Conservation (phyloP, 1,139 yeast genomes). For the Candida freyschussii region DNA sequence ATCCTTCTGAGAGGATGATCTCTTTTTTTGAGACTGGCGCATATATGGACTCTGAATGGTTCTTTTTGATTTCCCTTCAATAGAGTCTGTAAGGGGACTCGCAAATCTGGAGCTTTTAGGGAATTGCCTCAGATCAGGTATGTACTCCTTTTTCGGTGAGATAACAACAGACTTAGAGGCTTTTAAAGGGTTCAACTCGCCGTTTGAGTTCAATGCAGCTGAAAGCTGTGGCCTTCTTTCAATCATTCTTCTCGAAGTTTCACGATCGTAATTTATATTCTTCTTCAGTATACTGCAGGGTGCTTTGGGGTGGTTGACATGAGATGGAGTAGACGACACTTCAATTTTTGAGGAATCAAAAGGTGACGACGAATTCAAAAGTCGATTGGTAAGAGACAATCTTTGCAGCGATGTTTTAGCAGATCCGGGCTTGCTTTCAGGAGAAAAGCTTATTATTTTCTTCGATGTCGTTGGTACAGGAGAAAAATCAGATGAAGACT, state of each 20-base stretch:
- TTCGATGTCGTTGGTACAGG: constrained; percentile 15
- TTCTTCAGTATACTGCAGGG: constrained; percentile 23
- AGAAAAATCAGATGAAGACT: constrained; percentile 8
- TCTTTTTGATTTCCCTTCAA: constrained; percentile 15
- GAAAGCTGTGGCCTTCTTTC: constrained; percentile 35
- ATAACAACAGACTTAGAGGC: constrained; percentile 39
- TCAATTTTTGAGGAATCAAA: neutral
- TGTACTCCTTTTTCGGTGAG: constrained; percentile 35
- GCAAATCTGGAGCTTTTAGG: constrained; percentile 12
- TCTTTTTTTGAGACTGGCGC: constrained; percentile 12
- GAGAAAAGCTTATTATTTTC: constrained; percentile 8
- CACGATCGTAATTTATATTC: constrained; percentile 17
- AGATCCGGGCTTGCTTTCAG: constrained; percentile 1
- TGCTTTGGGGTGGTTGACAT: constrained; percentile 6
- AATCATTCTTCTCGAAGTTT: constrained; percentile 25
- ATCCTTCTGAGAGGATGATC: neutral
- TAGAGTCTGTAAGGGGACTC: constrained; percentile 22
- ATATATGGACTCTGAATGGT: constrained; percentile 19
- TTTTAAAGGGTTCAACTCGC: constrained; percentile 37
- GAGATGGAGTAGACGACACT: constrained; percentile 9
- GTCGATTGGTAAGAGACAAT: constrained; percentile 6
- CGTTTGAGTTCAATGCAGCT: constrained; percentile 29
- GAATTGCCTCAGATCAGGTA: constrained; percentile 7
- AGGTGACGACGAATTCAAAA: constrained; percentile 2
- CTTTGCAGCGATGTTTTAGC: constrained; percentile 7